Evolutionary conservation across 371 early-diverging fungal species (phyloP).

Genomic region (Cladochytrium tenue): DNA sequence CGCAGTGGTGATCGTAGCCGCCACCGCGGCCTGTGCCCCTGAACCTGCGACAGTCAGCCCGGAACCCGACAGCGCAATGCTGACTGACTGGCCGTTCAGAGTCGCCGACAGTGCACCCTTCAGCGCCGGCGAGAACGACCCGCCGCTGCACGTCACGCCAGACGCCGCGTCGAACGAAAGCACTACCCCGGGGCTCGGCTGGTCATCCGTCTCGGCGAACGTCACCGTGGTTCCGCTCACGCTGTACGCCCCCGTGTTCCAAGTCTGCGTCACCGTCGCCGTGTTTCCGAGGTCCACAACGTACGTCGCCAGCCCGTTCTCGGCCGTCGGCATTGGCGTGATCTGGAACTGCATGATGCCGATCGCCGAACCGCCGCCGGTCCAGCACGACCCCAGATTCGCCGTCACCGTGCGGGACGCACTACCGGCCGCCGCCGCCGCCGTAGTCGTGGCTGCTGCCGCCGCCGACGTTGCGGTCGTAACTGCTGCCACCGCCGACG

Average conservation of each 20-base stretch:
- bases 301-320: neutral
- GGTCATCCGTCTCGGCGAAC: neutral
- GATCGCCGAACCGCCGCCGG: neutral
- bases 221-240: neutral
- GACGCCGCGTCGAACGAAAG: neutral
- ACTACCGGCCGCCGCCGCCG: neutral
- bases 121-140: neutral
- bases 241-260: neutral
- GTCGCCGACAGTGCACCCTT: neutral
- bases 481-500: neutral
- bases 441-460: neutral
- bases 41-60: neutral
- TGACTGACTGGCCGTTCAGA: neutral
- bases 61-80: neutral
- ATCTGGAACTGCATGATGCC: neutral
- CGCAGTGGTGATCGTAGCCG: neutral
- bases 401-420: neutral
- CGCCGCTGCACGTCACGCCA: neutral
- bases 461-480: neutral
- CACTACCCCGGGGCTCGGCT: neutral
- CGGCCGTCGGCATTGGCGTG: neutral
- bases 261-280: neutral
- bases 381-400: neutral
- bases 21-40: neutral
- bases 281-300: neutral